Percentiles rank a stretch among this genome's conserved stretches.
Conservation (phyloP, 768 basidiomycete species). For the Podaxis sp. region DNA sequence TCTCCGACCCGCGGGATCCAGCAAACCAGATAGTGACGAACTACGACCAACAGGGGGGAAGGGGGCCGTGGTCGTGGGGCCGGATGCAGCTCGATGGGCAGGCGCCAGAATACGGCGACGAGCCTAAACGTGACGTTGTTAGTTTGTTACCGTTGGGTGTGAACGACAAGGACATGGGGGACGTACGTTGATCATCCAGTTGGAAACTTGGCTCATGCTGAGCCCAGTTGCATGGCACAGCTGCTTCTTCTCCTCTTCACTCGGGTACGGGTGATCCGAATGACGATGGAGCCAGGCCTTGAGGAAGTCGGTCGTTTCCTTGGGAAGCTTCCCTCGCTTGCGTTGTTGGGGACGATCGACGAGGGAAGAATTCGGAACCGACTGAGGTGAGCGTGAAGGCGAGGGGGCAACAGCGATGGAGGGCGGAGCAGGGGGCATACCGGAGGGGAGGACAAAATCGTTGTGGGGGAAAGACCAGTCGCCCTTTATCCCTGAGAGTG, state of each 20-base stretch:
- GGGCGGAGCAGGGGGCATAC: conserved; percentile 44
- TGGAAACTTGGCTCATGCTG: conserved; percentile 88
- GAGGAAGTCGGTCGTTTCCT: conserved; percentile 87
- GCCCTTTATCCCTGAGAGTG: conserved; percentile 55
- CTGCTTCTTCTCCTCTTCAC: conserved; percentile 89
- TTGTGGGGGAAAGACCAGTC: conserved; percentile 70
- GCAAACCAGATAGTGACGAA: conserved; percentile 39
- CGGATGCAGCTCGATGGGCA: conserved; percentile 72
- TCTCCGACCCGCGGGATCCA: conserved; percentile 51
- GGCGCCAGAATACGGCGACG: conserved; percentile 82
- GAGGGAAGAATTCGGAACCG: conserved; percentile 54
- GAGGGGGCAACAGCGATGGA: conserved; percentile 44
- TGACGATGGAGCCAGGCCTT: conserved; percentile 89
- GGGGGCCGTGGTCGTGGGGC: conserved; percentile 77
- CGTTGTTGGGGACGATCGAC: conserved; percentile 71
- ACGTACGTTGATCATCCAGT: conserved; percentile 89
- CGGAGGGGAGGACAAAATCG: conserved; percentile 54
- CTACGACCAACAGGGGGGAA: conserved; percentile 56
- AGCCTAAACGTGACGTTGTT: conserved; percentile 45
- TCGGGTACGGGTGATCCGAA: conserved; percentile 87
- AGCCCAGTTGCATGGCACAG: conserved; percentile 83
- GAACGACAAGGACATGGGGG: neutral
- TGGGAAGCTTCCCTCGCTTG: conserved; percentile 85
- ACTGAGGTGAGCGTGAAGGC: conserved; percentile 53
- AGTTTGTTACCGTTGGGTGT: neutral